A percentile compares a stretch with the other conserved stretches of the same genome.
Conservation (phyloP, 805 yeast genomes). For the Yarrowia keelungensis region DNA sequence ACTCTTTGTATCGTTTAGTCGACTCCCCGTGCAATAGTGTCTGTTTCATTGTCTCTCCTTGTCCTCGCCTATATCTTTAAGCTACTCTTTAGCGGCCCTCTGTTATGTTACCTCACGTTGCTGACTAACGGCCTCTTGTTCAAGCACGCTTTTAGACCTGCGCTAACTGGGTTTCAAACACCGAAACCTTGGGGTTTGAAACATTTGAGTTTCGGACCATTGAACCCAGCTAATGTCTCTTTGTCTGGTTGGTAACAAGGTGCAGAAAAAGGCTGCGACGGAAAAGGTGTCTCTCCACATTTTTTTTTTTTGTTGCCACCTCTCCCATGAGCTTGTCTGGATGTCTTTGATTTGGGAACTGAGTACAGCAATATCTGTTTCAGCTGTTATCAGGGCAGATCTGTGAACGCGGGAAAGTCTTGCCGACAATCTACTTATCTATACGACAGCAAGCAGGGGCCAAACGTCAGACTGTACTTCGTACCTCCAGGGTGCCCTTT, state of each 20-base stretch:
- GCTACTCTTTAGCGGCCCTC: not conserved
- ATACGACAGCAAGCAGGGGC: no score
- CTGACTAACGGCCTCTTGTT: constrained; percentile 2
- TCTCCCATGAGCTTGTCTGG: no score
- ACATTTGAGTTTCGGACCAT: constrained; percentile 14
- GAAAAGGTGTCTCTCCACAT: constrained; percentile 20
- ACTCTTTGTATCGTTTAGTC: constrained; percentile 8
- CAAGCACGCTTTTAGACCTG: not conserved
- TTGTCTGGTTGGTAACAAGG: constrained; percentile 6
- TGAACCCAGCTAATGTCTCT: constrained; percentile 1
- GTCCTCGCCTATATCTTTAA: not conserved
- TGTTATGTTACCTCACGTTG: not conserved
- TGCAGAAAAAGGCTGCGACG: not conserved
- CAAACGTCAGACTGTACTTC: no score
- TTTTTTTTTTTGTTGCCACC: not conserved
- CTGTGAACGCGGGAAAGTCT: no score
- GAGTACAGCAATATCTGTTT: no score
- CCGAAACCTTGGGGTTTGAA: constrained; percentile 27
- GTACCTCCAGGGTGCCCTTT: no score
- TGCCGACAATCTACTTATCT: no score
- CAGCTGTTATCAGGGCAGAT: no score
- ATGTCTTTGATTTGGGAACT: no score
- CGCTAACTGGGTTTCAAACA: constrained; percentile 3
- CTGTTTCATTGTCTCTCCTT: not conserved
- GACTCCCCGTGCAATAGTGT: not conserved